Conservation (phyloP, 768 basidiomycete genomes). For the Infundibulicybe gibba region DNA sequence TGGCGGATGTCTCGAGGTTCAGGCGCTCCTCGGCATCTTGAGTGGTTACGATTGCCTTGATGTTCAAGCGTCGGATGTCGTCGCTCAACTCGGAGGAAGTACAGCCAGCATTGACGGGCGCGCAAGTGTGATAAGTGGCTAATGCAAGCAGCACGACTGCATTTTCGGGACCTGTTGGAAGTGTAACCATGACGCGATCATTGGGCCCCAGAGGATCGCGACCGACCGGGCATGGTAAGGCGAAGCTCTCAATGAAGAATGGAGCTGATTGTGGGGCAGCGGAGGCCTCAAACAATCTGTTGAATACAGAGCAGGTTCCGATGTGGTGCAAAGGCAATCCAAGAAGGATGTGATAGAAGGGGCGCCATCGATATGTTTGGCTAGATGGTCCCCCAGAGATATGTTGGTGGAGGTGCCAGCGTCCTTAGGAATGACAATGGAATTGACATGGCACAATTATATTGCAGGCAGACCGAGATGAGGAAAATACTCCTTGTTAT, state of each 20-base stretch:
- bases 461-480: no score
- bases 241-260: slow-evolving; percentile 32
- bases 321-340: slow-evolving; percentile 33
- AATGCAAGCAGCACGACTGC: slow-evolving; percentile 42
- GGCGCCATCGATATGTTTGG: slow-evolving; percentile 24
- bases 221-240: slow-evolving; percentile 28
- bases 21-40: slow-evolving; percentile 35
- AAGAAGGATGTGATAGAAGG: slow-evolving; percentile 27
- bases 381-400: slow-evolving; percentile 36
- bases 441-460: slow-evolving; percentile 20
- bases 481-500: no score
- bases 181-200: slow-evolving; percentile 41
- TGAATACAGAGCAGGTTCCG: slow-evolving; percentile 34
- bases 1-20: slow-evolving; percentile 22
- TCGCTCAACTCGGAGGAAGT: slow-evolving; percentile 40
- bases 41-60: slow-evolving; percentile 38
- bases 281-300: slow-evolving; percentile 30
- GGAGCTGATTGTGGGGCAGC: slow-evolving; percentile 30
- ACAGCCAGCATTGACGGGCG: slow-evolving; percentile 43
- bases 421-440: slow-evolving; percentile 29
- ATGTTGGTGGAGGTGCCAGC: slow-evolving; percentile 15
- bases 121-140: slow-evolving; percentile 39
- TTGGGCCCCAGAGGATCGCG: slow-evolving; percentile 31
- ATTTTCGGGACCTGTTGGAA: slow-evolving; percentile 43
- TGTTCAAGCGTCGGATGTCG: slow-evolving; percentile 34